Base-by-base conservation (phyloP, 192 early-diverging fungal genomes). In the Coemansia reversa region DNA sequence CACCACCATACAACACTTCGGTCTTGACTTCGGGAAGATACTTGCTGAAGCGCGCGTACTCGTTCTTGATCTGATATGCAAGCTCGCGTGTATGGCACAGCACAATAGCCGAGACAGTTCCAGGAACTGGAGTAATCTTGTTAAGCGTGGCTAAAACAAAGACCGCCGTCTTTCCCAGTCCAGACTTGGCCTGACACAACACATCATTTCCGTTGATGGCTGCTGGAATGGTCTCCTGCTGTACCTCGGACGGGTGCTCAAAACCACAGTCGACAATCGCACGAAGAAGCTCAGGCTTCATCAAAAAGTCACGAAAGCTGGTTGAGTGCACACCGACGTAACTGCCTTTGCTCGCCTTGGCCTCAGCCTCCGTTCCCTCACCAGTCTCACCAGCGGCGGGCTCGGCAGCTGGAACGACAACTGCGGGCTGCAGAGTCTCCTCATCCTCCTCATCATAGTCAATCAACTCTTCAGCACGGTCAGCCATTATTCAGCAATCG, bases 291-390 rank as follows among this genome's bases (percentile, higher is more conserved):
- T 98, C 96, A 5, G 96, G 95, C 87, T 95, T 95, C 75, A 98
- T 86, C 63, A 98, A 74, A 69, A 98, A 97, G 75, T 98, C 96
- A 74, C 93, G 85, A 90, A 98, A 98, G 69, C 95, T 94, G 39
- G 96, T 98, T 19, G 96, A 92, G 83, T 98, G 96, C 62, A 98
- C 91, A 81, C 95, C 94, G 55, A 96, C 96, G 74, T 98, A 98
- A 62, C 93, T 94, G 30, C 96, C 96, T 82, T 97, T 97, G 86
- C 95, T 95, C 62, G 88, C 87, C 67, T 93, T 93, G 62, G 90
- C 90, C 47, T 80, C 84, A 24, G 65, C 81, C 12, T 67, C 69
- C 23, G 70, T 82, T 29, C 32, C 83, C 48, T 80, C 81, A 29
- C 62, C 67, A 12, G 51, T 39, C 51, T 62, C 74, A 14, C 42